Conservation (phyloP, 805 yeast genomes). For the Yamadazyma scolyti region DNA sequence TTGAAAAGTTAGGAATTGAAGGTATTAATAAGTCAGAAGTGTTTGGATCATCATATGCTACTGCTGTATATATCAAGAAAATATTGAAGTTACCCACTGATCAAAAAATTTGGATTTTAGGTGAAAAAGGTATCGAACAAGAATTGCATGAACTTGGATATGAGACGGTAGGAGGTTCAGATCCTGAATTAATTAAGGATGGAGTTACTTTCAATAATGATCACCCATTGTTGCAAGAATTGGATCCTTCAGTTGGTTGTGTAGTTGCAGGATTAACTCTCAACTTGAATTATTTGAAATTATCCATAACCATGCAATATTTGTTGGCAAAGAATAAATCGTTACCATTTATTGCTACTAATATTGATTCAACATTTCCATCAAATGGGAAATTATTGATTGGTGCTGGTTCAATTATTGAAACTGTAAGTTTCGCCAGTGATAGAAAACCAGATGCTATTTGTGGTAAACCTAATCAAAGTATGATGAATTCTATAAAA, state of each 20-base stretch:
- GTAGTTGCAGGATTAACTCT: conserved; percentile 87
- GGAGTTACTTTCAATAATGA: conserved; percentile 53
- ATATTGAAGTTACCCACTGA: conserved; percentile 70
- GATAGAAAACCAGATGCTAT: conserved; percentile 79
- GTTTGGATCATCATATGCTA: conserved; percentile 88
- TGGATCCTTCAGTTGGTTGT: conserved; percentile 76
- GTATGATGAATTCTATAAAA: conserved; percentile 87
- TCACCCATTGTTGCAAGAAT: conserved; percentile 48
- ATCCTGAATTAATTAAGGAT: conserved; percentile 47
- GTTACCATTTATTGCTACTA: conserved; percentile 83
- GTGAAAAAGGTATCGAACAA: conserved; percentile 80
- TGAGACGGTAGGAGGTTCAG: conserved; percentile 77
- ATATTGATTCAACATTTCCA: conserved; percentile 93
- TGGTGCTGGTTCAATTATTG: conserved; percentile 92
- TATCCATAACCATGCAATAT: conserved; percentile 80
- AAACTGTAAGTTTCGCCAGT: conserved; percentile 66
- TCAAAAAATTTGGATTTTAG: conserved; percentile 83
- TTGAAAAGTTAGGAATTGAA: conserved; percentile 54
- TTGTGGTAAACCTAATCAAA: conserved; percentile 88
- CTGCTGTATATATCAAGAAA: conserved; percentile 80
- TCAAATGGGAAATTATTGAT: conserved; percentile 80
- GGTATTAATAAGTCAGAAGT: conserved; percentile 59
- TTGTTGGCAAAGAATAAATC: conserved; percentile 53
- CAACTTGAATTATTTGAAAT: conserved; percentile 73
- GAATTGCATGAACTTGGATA: conserved; percentile 78